phyloP scores from a whole-genome alignment of 768 basidiomycete genomes.

The Xerocomus potaroensis region DNA sequence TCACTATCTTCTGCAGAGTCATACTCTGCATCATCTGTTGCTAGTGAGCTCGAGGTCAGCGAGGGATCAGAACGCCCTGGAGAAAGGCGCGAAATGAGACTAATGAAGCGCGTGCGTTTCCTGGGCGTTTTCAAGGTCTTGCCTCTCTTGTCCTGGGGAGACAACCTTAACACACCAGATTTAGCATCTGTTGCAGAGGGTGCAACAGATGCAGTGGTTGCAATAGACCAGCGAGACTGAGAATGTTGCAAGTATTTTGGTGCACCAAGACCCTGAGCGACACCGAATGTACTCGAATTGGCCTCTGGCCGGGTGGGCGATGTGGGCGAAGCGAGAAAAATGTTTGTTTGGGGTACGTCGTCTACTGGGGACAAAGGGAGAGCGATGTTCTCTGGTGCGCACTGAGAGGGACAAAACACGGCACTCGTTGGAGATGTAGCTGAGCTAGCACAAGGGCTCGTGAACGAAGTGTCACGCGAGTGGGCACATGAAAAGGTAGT shows the following conservation, averaged over 20 bases:
- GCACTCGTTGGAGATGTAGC: conserved; percentile 20
- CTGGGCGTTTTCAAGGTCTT: conserved; percentile 25
- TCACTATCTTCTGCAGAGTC: too few relatives aligned
- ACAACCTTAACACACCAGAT: conserved; percentile 1
- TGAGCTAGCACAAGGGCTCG: conserved; percentile 20
- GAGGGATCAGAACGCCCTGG: conserved; percentile 25
- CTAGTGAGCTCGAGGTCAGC: conserved; percentile 1
- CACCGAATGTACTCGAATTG: neutral
- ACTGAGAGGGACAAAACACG: conserved; percentile 14
- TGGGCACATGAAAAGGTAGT: conserved; percentile 25
- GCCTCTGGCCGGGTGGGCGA: too few relatives aligned
- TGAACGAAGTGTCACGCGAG: conserved; percentile 26
- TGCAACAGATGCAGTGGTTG: conserved; percentile 28
- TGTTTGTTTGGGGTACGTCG: neutral
- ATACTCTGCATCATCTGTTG: conserved; percentile 11
- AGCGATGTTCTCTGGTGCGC: conserved; percentile 22
- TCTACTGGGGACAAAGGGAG: conserved; percentile 24
- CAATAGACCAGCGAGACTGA: conserved; percentile 29
- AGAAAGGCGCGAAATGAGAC: conserved; percentile 29
- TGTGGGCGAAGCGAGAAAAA: neutral
- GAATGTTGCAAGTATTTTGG: conserved; percentile 1
- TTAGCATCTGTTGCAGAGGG: conserved; percentile 15
- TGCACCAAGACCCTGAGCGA: conserved; percentile 2
- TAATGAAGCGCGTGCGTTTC: conserved; percentile 32
- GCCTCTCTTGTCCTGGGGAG: conserved; percentile 17